phyloP scores from a whole-genome alignment of 176 grass and related monocot genomes.

The Hyparrhenia diplandra region DNA sequence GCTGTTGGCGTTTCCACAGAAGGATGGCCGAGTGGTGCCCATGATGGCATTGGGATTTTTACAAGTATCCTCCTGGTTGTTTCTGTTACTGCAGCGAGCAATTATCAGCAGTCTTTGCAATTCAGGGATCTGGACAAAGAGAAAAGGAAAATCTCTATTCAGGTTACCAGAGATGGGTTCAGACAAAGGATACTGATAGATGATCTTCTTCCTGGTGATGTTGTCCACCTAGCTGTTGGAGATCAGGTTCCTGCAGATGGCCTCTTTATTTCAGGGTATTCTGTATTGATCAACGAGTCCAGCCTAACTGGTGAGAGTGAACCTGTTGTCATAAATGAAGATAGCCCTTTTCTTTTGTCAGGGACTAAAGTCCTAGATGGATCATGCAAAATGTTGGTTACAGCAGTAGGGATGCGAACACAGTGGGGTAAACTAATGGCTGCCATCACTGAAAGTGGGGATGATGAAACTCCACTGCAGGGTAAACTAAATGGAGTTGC shows the following conservation, averaged over 20 bases:
- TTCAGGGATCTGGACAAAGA: conserved; percentile 78
- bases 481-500: conserved; percentile 63
- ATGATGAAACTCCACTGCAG: conserved; percentile 71
- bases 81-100: conserved; percentile 55
- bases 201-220: conserved; percentile 62
- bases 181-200: conserved; percentile 57
- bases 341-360: conserved; percentile 61
- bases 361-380: conserved; percentile 67
- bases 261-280: conserved; percentile 56
- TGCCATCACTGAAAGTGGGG: conserved; percentile 47
- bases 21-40: no score
- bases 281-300: conserved; percentile 57
- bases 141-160: conserved; percentile 62
- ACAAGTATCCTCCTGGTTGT: conserved; percentile 26
- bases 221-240: conserved; percentile 55
- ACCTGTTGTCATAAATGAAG: conserved; percentile 46
- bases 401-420: conserved; percentile 62
- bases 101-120: conserved; percentile 68
- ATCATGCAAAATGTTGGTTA: conserved; percentile 57
- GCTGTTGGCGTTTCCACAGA: no score
- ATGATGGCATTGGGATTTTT: no score
- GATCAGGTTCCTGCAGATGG: conserved; percentile 78
- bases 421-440: conserved; percentile 69
- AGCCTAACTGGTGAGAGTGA: conserved; percentile 75
- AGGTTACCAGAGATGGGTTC: conserved; percentile 48